Conservation (phyloP, 2,329 filamentous ascomycete species). For the Fusarium avenaceum region DNA sequence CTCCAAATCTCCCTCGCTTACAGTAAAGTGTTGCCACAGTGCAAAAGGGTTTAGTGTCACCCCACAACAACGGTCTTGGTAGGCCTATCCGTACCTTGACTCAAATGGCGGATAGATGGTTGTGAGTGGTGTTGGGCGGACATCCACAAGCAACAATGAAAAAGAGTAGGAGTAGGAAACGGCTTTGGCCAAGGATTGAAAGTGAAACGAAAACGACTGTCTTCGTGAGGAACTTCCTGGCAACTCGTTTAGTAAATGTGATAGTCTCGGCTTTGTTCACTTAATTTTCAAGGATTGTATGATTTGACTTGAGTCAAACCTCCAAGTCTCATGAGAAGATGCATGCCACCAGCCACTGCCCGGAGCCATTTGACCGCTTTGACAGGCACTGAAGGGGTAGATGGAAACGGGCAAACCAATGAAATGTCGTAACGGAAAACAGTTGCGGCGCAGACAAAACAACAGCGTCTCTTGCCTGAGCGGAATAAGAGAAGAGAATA, state of each 20-base stretch:
- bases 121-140: conserved; percentile 18
- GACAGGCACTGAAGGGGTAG: background rate
- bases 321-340: conserved; percentile 10
- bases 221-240: conserved; percentile 18
- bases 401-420: background rate
- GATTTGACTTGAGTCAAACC: conserved; percentile 5
- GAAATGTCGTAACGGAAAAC: background rate
- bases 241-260: background rate
- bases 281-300: background rate
- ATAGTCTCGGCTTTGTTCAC: background rate
- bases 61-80: conserved; percentile 45
- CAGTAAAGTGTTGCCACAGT: conserved; percentile 42
- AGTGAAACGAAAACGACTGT: conserved; percentile 15
- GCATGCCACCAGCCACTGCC: conserved; percentile 16
- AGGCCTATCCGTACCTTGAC: conserved; percentile 11
- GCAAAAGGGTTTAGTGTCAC: conserved; percentile 28
- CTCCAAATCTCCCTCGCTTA: conserved; percentile 26
- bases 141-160: conserved; percentile 27
- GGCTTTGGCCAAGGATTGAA: conserved; percentile 19
- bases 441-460: conserved; percentile 17
- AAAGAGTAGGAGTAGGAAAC: conserved; percentile 7
- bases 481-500: background rate
- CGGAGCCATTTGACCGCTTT: conserved; percentile 23
- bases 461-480: conserved; percentile 2
- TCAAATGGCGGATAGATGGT: conserved; percentile 7